Evolutionary conservation across 441 rosid genomes (phyloP).

Genomic region (Jatropha multifida): DNA sequence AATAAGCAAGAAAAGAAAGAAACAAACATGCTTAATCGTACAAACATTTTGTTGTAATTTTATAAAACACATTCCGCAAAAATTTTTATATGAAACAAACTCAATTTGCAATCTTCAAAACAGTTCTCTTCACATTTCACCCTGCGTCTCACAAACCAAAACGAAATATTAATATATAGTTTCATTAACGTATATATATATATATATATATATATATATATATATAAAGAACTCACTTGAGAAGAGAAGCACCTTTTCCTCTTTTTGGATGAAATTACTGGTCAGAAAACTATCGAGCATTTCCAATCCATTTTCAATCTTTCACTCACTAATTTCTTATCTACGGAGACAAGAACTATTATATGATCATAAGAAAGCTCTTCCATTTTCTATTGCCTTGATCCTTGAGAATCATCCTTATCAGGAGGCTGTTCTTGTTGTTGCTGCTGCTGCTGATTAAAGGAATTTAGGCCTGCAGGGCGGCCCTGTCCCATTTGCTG

Average conservation of each 20-base stretch:
- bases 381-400: constrained; percentile 46
- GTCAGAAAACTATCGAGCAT: not conserved
- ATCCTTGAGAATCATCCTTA: constrained; percentile 75
- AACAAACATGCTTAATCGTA: constrained; percentile 1
- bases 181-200: not conserved
- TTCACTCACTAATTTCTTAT: constrained; percentile 2
- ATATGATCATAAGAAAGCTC: no score
- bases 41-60: constrained; percentile 1
- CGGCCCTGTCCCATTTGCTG: constrained; percentile 81
- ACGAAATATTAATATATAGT: not conserved
- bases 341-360: no score
- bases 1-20: constrained; percentile 17
- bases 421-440: constrained; percentile 37
- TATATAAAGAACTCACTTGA: not conserved
- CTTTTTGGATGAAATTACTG: constrained; percentile 11
- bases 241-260: constrained; percentile 11
- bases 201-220: no score
- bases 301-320: constrained; percentile 8
- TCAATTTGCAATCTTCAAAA: constrained; percentile 25
- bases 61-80: constrained; percentile 19
- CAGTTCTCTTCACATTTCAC: constrained; percentile 20
- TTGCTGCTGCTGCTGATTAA: constrained; percentile 37
- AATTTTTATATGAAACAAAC: constrained; percentile 21
- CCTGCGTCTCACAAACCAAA: constrained; percentile 26
- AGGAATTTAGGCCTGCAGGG: constrained; percentile 28